Evolutionary conservation across 768 basidiomycete species (phyloP), one percentile per base, ranked within the genome.

Genomic region (Boletus fagicola): DNA sequence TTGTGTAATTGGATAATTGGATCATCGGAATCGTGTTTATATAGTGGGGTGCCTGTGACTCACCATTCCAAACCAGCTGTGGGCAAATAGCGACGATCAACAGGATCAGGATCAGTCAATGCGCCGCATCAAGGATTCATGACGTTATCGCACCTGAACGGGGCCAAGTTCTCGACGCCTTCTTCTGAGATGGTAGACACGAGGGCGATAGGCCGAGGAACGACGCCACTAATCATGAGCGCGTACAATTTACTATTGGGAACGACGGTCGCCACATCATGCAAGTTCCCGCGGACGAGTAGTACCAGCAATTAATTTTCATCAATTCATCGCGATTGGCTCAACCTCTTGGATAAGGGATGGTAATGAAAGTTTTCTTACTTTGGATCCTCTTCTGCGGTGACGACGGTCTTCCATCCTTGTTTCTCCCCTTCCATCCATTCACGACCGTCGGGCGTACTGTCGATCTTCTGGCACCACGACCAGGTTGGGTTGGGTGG

Each of bases 131-230:
- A 0, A 0, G 13, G 8, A 7, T 0, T 11, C 30, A 31, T 12
- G 35, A 36, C 35, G 31, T 4, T 18, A 13, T n/a, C 6, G 13
- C 22, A 55, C 54, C 54, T 76, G 61, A 77, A 77, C 1, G 74
- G 74, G 1, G 76, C 72, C 5, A 78, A 69, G 58, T 78, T 78
- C 24, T 63, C 57, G 1, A 65, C 49, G 1, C 76, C 76, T 1
- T 68, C 52, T 20, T 61, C 54, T 7, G 62, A 63, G 49, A 75
- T 47, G n/a, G 75, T 70, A 7, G 76, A 76, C 22, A 77, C 66
- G 54, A 77, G 75, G 6, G 76, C 77, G 48, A 79, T 75, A 6
- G 77, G 77, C 12, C 77, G 62, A 1, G 78, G 76, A 7, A 70
- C 66, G 20, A 77, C 52, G 3, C 75, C 77, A 46, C 68, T 69